Conservation (phyloP, 1,284 basidiomycete species). For the Stereum hirsutum region DNA sequence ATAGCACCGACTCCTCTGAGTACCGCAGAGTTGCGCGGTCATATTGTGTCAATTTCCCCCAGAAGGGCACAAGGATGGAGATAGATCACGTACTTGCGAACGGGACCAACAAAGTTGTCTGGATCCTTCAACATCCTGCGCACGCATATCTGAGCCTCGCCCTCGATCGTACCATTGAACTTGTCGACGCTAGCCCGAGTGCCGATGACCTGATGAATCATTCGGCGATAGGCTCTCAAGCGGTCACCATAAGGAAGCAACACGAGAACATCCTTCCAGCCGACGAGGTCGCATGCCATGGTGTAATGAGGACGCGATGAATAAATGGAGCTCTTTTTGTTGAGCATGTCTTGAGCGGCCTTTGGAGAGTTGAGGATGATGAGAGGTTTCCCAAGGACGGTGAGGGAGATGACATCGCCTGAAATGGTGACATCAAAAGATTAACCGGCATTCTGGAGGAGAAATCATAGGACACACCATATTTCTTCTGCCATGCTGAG, state of each 20-base stretch:
- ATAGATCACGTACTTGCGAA: conserved; percentile 21
- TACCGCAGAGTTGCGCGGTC: no score
- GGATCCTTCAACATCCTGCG: conserved; percentile 13
- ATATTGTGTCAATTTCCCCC: background rate
- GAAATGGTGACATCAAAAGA: background rate
- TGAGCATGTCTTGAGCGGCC: conserved; percentile 16
- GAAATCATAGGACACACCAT: conserved; percentile 8
- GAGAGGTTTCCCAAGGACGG: conserved; percentile 16
- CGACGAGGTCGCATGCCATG: conserved; percentile 17
- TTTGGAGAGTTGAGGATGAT: conserved; percentile 19
- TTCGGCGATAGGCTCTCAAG: conserved; percentile 14
- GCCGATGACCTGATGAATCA: conserved; percentile 18
- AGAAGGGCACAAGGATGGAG: no score
- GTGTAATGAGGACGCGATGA: conserved; percentile 17
- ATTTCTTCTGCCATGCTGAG: conserved; percentile 11
- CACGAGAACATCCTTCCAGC: conserved; percentile 14
- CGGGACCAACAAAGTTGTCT: conserved; percentile 12
- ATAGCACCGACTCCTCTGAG: conserved; percentile 21
- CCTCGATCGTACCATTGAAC: conserved; percentile 17
- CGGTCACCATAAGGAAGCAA: conserved; percentile 14
- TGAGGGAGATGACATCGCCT: conserved; percentile 19
- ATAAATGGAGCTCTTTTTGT: conserved; percentile 18
- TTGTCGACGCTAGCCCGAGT: conserved; percentile 16
- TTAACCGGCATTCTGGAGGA: background rate
- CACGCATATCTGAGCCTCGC: conserved; percentile 16